Evolutionary conservation across 1,284 basidiomycete species (phyloP), one percentile per base, ranked within the genome.

Genomic region (Austroboletus niveus): DNA sequence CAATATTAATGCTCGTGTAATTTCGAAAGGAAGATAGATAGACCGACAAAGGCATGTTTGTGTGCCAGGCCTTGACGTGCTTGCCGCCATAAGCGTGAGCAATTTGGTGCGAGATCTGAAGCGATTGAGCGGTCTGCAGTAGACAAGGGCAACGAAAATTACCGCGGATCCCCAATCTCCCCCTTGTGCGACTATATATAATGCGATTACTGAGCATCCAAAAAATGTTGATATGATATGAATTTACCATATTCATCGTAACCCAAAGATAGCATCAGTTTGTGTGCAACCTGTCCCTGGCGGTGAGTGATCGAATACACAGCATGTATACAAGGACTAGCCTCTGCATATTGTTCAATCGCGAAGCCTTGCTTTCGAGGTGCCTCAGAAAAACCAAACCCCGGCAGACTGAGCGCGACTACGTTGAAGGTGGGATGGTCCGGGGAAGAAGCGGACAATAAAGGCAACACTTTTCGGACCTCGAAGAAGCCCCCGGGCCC

Each of bases 401-500:
- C 77, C 5, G 82, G 81, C n/a, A 83, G 57, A 58, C 79, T 77
- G 5, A 75, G 56, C 0, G 77, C 75, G 0, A 84, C 78, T 20
- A 84, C 78, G 56, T 85, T 80, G 58, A 85, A 85, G 49, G 73
- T 78, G 1, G 81, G 81, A 41, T 77, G 69, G 5, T 77, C 71
- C 5, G 70, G 44, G 1, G 72, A 71, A 0, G 69, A 63, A 2
- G 68, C 60, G 0, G 70, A 71, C 49, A 84, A 66, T 10, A 82
- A 55, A 0, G 80, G 78, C 0, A 83, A 65, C 1, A 84, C 62
- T 63, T 82, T 84, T 43, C 69, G 66, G 29, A 75, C 75, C 65
- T 85, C 82, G 17, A 79, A 62, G 59, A 84, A 82, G 56, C 73
- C 72, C 32, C 82, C 81, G 0, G 82, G 82, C 81, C 82, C 82